These are phyloP conservation scores for Vigna hirtella DNA, from an alignment of 306 rosid species.

Conservation along the genomic window DNA sequence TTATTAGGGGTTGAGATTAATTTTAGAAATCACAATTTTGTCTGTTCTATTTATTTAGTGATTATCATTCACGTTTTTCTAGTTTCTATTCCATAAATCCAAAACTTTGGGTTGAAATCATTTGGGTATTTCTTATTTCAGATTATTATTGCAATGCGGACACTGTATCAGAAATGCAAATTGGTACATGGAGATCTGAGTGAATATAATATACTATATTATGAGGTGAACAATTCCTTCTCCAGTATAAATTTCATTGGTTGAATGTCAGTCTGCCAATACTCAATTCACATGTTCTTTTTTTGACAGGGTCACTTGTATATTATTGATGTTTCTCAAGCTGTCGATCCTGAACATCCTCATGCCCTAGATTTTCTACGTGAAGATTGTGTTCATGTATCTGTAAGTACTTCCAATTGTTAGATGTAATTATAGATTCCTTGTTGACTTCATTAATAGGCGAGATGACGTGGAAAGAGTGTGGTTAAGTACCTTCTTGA, in stretches of 20 bases:
- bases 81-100: neutral
- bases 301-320: slow-evolving; percentile 81
- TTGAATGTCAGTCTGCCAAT: slow-evolving; percentile 19
- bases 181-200: slow-evolving; percentile 96
- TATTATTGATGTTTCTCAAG: slow-evolving; percentile 93
- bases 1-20: neutral
- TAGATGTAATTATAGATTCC: neutral
- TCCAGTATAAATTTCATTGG: slow-evolving; percentile 26
- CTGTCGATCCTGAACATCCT: slow-evolving; percentile 94
- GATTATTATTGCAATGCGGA: slow-evolving; percentile 88
- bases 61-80: neutral
- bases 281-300: slow-evolving; percentile 27
- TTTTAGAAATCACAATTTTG: neutral
- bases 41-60: neutral
- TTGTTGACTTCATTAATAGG: slow-evolving; percentile 22
- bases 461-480: neutral
- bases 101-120: slow-evolving; percentile 26
- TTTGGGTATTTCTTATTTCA: slow-evolving; percentile 43
- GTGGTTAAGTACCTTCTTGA: slow-evolving; percentile 40
- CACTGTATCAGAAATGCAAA: slow-evolving; percentile 86
- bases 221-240: slow-evolving; percentile 59
- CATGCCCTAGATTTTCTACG: slow-evolving; percentile 85
- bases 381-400: slow-evolving; percentile 79
- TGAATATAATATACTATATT: slow-evolving; percentile 88
- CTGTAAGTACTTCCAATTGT: slow-evolving; percentile 54